Base-by-base conservation (phyloP, 2,329 filamentous ascomycete genomes). In the Chrysosporium keratinophilum region DNA sequence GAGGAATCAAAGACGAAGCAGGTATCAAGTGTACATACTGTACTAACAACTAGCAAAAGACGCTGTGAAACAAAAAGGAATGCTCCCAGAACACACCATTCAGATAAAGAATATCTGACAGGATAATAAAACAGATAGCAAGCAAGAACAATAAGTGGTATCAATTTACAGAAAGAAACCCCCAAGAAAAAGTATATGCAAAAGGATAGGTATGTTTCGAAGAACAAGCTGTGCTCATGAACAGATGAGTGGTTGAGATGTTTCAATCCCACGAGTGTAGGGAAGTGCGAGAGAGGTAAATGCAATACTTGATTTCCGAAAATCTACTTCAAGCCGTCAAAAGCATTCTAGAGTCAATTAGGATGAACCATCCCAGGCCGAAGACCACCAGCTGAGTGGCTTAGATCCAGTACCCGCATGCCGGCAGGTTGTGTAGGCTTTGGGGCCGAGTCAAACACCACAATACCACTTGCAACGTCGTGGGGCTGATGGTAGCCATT, bases 401-500 rank as follows among this genome's bases (percentile, higher is more conserved):
- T 44, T 28, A 37, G 10, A 20, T 52, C 50, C 23, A 51, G 17
- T 7, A 51, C 19, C 14, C 28, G 49, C 17, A 28, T 20, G 2
- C 28, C 50, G 23, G 33, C 31, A 44, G 23, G 23, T 28, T 46
- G 42, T 31, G 19, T n/a, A 20, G 19, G 11, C 23, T 19, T 45
- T 28, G 17, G 20, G 19, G 33, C 19, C 31, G 50, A 41, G 19
- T 52, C 44, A 35, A 28, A 28, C 23, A 53, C 15, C 17, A 14
- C 23, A 41, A 49, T 31, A 9, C 35, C 40, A 15, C 23, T 52
- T 7, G 50, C 23, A 15, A 34, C 19, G 10, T 54, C 51, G 20
- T 54, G 33, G 2, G 34, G 46, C 5, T 50, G 43, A 43, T 54
- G 51, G 39, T 54, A 54, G 5, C 51, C 51, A 28, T 48, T 54